Evolutionary conservation across 176 grass and related monocot genomes (phyloP).

Genomic region (Triticum dicoccoides): DNA sequence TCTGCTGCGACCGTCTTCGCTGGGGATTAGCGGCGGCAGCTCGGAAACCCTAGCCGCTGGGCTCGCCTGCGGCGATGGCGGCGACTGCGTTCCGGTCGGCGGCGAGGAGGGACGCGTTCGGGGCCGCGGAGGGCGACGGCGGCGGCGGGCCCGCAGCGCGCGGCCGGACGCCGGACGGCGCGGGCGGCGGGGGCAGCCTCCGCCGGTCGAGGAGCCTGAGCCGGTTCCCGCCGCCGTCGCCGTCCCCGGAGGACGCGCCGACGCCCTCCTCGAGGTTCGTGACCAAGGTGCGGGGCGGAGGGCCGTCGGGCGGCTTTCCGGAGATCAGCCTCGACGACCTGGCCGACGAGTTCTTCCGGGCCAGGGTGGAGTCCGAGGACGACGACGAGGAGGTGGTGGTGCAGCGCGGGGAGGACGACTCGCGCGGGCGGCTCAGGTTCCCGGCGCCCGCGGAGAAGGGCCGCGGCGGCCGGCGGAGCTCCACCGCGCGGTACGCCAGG

Average conservation of each 20-base stretch:
- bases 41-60: slow-evolving; percentile 32
- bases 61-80: background rate
- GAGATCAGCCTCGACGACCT: slow-evolving; percentile 96
- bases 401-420: slow-evolving; percentile 14
- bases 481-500: slow-evolving; percentile 61
- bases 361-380: slow-evolving; percentile 86
- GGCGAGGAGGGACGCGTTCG: slow-evolving; percentile 30
- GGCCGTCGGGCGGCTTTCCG: background rate
- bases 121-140: slow-evolving; percentile 4
- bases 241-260: slow-evolving; percentile 43
- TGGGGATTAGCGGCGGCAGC: background rate
- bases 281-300: slow-evolving; percentile 46
- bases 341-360: slow-evolving; percentile 86
- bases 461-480: slow-evolving; percentile 22
- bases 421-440: slow-evolving; percentile 34
- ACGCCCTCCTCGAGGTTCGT: slow-evolving; percentile 80
- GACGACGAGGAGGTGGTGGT: slow-evolving; percentile 39
- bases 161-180: slow-evolving; percentile 11
- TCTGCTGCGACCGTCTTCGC: background rate
- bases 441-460: slow-evolving; percentile 28
- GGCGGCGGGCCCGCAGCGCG: slow-evolving; percentile 29
- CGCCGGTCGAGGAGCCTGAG: slow-evolving; percentile 79
- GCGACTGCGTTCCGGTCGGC: slow-evolving; percentile 31
- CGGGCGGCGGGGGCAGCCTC: background rate
- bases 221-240: slow-evolving; percentile 63